Evolutionary conservation across 2,329 filamentous ascomycete genomes (phyloP).

Genomic region (Phialemonium atrogriseum): DNA sequence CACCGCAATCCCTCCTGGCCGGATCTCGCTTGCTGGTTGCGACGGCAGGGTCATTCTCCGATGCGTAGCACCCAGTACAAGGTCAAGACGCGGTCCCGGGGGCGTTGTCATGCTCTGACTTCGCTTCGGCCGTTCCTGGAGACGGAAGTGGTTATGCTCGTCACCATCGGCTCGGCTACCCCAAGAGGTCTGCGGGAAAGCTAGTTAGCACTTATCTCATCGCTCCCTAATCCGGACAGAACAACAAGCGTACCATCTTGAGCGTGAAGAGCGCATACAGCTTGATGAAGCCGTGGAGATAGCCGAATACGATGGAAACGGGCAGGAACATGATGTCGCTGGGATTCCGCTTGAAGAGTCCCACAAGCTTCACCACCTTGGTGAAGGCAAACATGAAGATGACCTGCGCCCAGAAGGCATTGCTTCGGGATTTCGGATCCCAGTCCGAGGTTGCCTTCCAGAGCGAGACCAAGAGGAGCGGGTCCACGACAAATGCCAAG

Average conservation of each 20-base stretch:
- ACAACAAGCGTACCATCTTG: constrained; percentile 59
- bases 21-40: not conserved
- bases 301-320: constrained; percentile 83
- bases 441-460: constrained; percentile 60
- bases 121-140: constrained; percentile 18
- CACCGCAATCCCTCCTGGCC: not conserved
- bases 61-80: constrained; percentile 10
- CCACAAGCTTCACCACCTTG: constrained; percentile 85
- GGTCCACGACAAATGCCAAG: constrained; percentile 72
- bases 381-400: constrained; percentile 73
- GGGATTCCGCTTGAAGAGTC: constrained; percentile 78
- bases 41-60: not conserved
- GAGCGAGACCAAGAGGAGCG: constrained; percentile 60
- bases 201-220: constrained; percentile 6
- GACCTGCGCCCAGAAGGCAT: constrained; percentile 53
- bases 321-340: constrained; percentile 72
- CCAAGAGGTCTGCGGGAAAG: constrained; percentile 80
- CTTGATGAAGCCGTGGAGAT: constrained; percentile 89
- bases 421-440: constrained; percentile 42
- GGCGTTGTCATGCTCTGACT: constrained; percentile 27
- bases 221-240: not conserved
- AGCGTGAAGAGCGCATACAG: constrained; percentile 77
- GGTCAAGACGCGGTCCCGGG: constrained; percentile 20
- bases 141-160: constrained; percentile 52
- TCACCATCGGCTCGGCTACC: constrained; percentile 90